Evolutionary conservation across 2,329 filamentous ascomycete genomes (phyloP).

Genomic region (Teratosphaeria viscida): DNA sequence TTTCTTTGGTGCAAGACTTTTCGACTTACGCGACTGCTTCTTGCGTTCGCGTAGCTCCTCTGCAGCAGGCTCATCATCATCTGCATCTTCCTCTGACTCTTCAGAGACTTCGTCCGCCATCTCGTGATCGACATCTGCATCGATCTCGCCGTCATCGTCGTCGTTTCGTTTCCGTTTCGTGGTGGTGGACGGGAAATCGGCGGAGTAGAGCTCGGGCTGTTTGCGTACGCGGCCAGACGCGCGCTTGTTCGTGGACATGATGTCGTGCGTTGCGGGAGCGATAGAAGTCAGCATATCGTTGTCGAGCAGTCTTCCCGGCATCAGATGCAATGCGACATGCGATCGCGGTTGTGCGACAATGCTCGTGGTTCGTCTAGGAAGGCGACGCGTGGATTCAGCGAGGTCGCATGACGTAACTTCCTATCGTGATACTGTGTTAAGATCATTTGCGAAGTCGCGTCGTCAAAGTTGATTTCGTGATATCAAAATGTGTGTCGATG

Average conservation of each 20-base stretch:
- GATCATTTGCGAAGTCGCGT: neutral
- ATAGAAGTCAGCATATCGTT: neutral
- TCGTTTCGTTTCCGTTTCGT: conserved; percentile 41
- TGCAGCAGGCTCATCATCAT: conserved; percentile 32
- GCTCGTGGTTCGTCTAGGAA: neutral
- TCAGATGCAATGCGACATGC: neutral
- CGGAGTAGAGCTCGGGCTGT: conserved; percentile 23
- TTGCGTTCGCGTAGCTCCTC: conserved; percentile 37
- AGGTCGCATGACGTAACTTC: neutral
- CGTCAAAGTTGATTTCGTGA: neutral
- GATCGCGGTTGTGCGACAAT: neutral
- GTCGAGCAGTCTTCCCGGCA: neutral
- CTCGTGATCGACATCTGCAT: conserved; percentile 25
- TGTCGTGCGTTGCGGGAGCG: neutral
- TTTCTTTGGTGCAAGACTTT: conserved; percentile 23
- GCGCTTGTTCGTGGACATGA: conserved; percentile 28
- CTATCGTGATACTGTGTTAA: neutral
- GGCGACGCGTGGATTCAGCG: neutral
- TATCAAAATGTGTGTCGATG: neutral
- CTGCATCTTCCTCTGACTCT: conserved; percentile 27
- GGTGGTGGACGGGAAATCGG: conserved; percentile 16
- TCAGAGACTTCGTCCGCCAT: conserved; percentile 25
- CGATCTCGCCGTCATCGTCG: conserved; percentile 23
- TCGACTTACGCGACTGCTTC: conserved; percentile 20
- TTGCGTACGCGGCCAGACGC: conserved; percentile 46